These are phyloP conservation scores for Claviceps digitariae DNA, from an alignment of 2,329 filamentous ascomycete genomes.

Conservation along the genomic window DNA sequence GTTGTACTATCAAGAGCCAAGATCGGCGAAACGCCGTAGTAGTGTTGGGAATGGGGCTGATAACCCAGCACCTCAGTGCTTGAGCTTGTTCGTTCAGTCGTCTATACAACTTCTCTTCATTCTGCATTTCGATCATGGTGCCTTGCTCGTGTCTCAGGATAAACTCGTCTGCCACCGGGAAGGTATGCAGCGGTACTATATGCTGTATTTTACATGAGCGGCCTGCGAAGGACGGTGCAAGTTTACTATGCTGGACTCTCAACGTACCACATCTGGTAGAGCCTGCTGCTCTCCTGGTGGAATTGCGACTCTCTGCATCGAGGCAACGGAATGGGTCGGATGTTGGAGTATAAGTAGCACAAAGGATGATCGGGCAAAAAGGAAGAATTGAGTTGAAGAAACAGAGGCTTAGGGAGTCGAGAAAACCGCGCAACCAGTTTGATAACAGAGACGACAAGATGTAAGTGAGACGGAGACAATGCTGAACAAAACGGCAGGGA, in stretches of 20 bases:
- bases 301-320: not conserved
- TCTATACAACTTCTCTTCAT: slow-evolving; percentile 15
- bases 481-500: not conserved
- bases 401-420: not conserved
- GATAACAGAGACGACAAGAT: not conserved
- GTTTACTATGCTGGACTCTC: not conserved
- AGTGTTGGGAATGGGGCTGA: slow-evolving; percentile 17
- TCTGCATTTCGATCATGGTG: slow-evolving; percentile 20
- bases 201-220: not conserved
- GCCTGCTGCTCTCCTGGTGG: not conserved
- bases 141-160: slow-evolving; percentile 17
- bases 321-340: not conserved
- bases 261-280: not conserved
- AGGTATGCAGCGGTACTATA: slow-evolving; percentile 8
- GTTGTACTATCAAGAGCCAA: slow-evolving; percentile 19
- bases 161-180: slow-evolving; percentile 14
- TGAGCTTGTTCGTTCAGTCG: slow-evolving; percentile 13
- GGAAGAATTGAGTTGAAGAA: not conserved
- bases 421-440: not conserved
- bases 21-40: slow-evolving; percentile 17
- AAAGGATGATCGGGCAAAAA: not conserved
- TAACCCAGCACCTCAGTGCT: slow-evolving; percentile 15
- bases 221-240: not conserved
- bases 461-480: not conserved
- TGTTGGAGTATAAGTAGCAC: not conserved